Base-by-base conservation (phyloP, 2,329 filamentous ascomycete genomes). In the Claviceps lovelessii region DNA sequence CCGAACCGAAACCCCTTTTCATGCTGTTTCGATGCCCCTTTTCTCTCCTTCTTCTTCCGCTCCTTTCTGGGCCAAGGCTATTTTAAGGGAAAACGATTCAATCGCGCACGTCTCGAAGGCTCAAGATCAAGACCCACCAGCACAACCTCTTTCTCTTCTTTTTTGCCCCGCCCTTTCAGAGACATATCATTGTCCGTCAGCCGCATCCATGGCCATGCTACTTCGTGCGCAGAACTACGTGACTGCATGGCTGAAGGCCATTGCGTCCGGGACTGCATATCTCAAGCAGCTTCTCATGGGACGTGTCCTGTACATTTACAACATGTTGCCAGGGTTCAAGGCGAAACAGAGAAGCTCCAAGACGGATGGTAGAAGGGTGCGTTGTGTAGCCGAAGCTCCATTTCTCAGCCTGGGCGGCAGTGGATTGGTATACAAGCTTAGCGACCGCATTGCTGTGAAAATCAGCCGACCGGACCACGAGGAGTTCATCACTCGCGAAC, bases 341-440 rank as follows among this genome's bases (percentile, higher is more conserved):
- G 48, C 41, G 48, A 42, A 54, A 47, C 15, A 41, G 31, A 33
- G 9, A 6, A 33, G 5, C 3, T 4, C 5, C 6, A 33, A 33
- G 23, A 23, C 2, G 23, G 23, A 23, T 2, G 2, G 2, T 23
- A 2, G 23, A 3, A 3, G 2, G 23, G 23, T 23, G 23, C 23
- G 23, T 23, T 23, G 2, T 23, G 23, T 23, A 23, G 23, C 23
- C 23, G 23, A 23, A 23, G 23, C 23, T 23, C 23, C 23, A 23
- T 33, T 33, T 9, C 6, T 33, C 31, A 33, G 31, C 31, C 11
- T 55, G 29, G 54, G 57, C n/a, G 55, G 56, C 56, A 54, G 56
- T 28, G 54, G 57, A 47, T 54, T 57, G 3, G 52, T 54, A 10
- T 57, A 49, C 39, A 54, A 57, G 50, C 49, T 58, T 8, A 58